Percentiles rank a stretch among this genome's conserved stretches.
These are phyloP conservation scores for Neoscytalidium dimidiatum DNA, from an alignment of 2,329 filamentous ascomycete species.

Conservation along the genomic window DNA sequence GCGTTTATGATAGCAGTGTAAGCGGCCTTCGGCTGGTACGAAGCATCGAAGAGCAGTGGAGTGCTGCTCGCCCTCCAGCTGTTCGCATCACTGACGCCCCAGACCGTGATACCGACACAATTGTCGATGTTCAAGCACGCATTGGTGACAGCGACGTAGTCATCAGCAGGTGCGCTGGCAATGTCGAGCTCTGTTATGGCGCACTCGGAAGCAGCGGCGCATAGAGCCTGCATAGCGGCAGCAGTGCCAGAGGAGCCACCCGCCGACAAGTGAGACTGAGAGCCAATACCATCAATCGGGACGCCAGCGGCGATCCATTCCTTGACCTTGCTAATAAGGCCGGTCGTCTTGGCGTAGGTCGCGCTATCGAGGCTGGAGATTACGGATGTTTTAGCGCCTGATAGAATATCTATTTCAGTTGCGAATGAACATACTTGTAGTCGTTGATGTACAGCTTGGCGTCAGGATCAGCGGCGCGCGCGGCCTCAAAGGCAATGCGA, in stretches of 20 bases:
- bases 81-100: constrained; percentile 51
- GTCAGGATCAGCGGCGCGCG: constrained; percentile 65
- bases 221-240: constrained; percentile 58
- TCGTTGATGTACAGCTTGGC: constrained; percentile 79
- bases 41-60: constrained; percentile 46
- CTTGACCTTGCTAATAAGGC: constrained; percentile 61
- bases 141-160: constrained; percentile 57
- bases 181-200: constrained; percentile 72
- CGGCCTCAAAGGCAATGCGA: constrained; percentile 68
- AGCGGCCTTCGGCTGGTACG: constrained; percentile 44
- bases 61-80: constrained; percentile 41
- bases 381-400: too few relatives aligned
- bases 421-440: constrained; percentile 43
- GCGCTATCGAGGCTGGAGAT: constrained; percentile 64
- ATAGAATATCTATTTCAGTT: too few relatives aligned
- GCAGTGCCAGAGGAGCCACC: constrained; percentile 50
- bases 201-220: constrained; percentile 56
- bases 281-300: constrained; percentile 66
- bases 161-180: constrained; percentile 55
- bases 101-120: constrained; percentile 68
- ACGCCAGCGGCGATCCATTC: constrained; percentile 64
- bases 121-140: constrained; percentile 61
- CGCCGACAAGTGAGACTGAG: constrained; percentile 57
- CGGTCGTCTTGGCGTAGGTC: constrained; percentile 58
- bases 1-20: constrained; percentile 33